Evolutionary conservation across 305 asterid genomes (phyloP), one percentile per base, ranked within the genome.

Genomic region (Coffea humblotiana): DNA sequence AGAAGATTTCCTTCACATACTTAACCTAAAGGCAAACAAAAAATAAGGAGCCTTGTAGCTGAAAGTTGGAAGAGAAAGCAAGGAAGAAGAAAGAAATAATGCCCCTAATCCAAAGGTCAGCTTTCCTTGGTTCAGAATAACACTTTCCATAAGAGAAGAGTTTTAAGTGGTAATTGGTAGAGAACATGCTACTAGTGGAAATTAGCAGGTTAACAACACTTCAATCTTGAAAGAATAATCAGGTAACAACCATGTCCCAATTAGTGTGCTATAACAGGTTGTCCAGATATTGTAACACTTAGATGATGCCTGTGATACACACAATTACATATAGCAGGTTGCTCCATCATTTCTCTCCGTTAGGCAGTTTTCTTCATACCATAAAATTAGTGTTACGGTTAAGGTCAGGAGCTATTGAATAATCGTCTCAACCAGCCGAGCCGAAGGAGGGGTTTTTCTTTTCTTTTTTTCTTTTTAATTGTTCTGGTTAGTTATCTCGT

Each of bases 1-100:
- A 92, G 77, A 95, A 92, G 79, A 91, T 82, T 84, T 92, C 91
- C 93, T 91, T 91, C 91, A 95, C 81, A 89, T 88, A 90, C 87
- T 89, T 88, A 81, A 92, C 99, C 98, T 93, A 91, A 85, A 78
- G 76, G 71, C 74, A 81, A 80, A 76, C 35, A 75, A 25, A 81
- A 56, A 76, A 43, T 19, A 63, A 71, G 77, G 66, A 56, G 51
- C 51, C 2, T 25, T 32, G 43, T 21, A 71, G 74, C 67, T 70
- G 72, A 63, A 32, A 77, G 75, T 74, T 65, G 65, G 74, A 78
- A 82, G 67, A 84, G 29, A 78, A 27, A 61, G 52, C 67, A 32
- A 72, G 15, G 72, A 18, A 48, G 35, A 80, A 52, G 48, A 32
- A 32, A 32, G 25, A 48, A 67, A 48, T 51, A 48, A 56, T 10